Evolutionary conservation across 1,139 yeast genomes (phyloP).

Genomic region (Kodamaea ohmeri): DNA sequence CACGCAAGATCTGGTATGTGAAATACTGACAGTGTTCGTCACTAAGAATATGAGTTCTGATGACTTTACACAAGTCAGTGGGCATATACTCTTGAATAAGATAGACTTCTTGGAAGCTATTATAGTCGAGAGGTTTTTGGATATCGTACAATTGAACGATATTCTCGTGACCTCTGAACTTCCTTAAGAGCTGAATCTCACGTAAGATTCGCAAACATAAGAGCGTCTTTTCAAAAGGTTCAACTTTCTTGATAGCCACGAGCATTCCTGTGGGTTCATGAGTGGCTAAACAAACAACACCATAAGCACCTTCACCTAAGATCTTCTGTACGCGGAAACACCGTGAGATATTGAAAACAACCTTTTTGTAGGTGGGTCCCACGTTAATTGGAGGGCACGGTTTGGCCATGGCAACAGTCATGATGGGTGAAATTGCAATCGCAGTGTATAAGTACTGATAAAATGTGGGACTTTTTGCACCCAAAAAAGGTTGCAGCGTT

Average conservation of each 20-base stretch:
- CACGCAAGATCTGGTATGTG: conserved; percentile 84
- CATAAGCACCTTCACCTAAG: conserved; percentile 48
- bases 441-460: too few species aligned
- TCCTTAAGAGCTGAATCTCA: conserved; percentile 36
- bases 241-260: conserved; percentile 45
- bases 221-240: conserved; percentile 38
- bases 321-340: conserved; percentile 41
- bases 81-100: conserved; percentile 73
- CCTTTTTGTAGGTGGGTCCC: conserved; percentile 8
- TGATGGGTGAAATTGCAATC: too few species aligned
- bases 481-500: not conserved
- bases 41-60: conserved; percentile 48
- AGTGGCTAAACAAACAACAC: conserved; percentile 41
- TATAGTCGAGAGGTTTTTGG: conserved; percentile 35
- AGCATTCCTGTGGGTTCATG: conserved; percentile 37
- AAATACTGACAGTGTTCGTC: conserved; percentile 72
- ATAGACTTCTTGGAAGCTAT: conserved; percentile 60
- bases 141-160: conserved; percentile 39
- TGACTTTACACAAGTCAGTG: conserved; percentile 60
- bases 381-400: not conserved
- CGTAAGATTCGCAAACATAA: conserved; percentile 42
- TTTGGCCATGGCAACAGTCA: too few species aligned
- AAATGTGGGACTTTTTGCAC: conserved; percentile 5
- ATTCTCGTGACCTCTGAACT: conserved; percentile 41
- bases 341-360: conserved; percentile 23